A percentile compares a stretch with the other conserved stretches of the same genome.
These are phyloP conservation scores for Aspergillus sp. DNA, from an alignment of 2,329 filamentous ascomycete species.

Conservation along the genomic window DNA sequence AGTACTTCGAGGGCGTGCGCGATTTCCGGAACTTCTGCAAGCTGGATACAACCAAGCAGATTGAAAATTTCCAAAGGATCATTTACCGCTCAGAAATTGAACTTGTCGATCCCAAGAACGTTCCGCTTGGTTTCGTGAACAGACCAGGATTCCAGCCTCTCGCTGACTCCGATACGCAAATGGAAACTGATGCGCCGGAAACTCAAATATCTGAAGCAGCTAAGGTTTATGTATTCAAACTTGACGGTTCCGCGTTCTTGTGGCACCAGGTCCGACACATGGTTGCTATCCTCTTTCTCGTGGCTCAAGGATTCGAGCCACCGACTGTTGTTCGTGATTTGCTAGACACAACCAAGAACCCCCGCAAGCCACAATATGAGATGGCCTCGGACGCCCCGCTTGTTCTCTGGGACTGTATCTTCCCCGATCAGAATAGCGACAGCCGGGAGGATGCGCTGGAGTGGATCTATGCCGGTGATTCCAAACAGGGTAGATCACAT, in stretches of 20 bases:
- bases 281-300: slow-evolving; percentile 83
- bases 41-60: slow-evolving; percentile 81
- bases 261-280: slow-evolving; percentile 98
- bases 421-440: slow-evolving; percentile 52
- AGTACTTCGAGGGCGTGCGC: slow-evolving; percentile 71
- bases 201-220: slow-evolving; percentile 31
- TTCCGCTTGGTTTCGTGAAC: slow-evolving; percentile 52
- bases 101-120: slow-evolving; percentile 51
- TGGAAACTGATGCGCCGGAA: slow-evolving; percentile 10
- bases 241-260: slow-evolving; percentile 85
- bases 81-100: slow-evolving; percentile 78
- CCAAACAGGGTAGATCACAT: slow-evolving; percentile 33
- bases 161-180: slow-evolving; percentile 10
- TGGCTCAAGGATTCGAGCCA: slow-evolving; percentile 78
- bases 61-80: slow-evolving; percentile 70
- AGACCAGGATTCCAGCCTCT: slow-evolving; percentile 40
- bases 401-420: slow-evolving; percentile 94
- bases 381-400: slow-evolving; percentile 88
- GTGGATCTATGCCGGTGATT: slow-evolving; percentile 75
- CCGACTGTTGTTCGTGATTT: slow-evolving; percentile 67
- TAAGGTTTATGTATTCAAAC: slow-evolving; percentile 79
- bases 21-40: slow-evolving; percentile 98
- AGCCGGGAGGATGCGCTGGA: slow-evolving; percentile 55
- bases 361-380: slow-evolving; percentile 74
- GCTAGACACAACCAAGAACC: slow-evolving; percentile 64